phyloP scores from a whole-genome alignment of 306 rosid genomes.

The Cercis canadensis region DNA sequence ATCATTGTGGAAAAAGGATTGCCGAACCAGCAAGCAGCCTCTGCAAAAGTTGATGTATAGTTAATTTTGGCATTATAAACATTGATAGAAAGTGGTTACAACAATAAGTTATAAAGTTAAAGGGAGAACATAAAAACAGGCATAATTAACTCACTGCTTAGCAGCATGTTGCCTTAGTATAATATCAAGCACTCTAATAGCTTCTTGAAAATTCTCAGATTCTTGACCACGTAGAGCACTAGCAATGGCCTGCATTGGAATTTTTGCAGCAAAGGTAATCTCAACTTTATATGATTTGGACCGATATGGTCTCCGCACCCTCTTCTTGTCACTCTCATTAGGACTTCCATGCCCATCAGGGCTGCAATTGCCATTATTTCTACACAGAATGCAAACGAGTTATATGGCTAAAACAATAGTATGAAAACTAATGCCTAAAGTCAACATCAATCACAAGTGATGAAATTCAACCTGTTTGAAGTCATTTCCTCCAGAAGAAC shows the following conservation, averaged over 20 bases:
- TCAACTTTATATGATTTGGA: conserved; percentile 79
- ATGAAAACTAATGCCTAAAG: neutral
- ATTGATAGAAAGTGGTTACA: neutral
- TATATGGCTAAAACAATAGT: neutral
- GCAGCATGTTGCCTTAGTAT: conserved; percentile 92
- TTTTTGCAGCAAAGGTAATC: conserved; percentile 79
- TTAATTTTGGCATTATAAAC: neutral
- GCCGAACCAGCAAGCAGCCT: conserved; percentile 93
- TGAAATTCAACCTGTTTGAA: conserved; percentile 59
- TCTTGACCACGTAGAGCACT: conserved; percentile 86
- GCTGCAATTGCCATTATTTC: conserved; percentile 68
- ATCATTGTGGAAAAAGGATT: conserved; percentile 81
- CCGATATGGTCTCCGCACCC: conserved; percentile 63
- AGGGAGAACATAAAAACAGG: neutral
- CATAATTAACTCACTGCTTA: conserved; percentile 66
- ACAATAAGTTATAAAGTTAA: neutral
- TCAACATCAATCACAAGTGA: neutral
- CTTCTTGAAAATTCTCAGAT: conserved; percentile 84
- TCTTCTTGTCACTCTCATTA: conserved; percentile 71
- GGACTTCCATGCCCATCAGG: conserved; percentile 66
- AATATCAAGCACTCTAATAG: conserved; percentile 85
- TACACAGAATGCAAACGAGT: conserved; percentile 24
- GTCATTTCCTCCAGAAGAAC: conserved; percentile 79
- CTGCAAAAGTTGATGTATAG: conserved; percentile 49
- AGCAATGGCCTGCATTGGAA: conserved; percentile 80